Percentiles rank a stretch among this genome's conserved stretches.
These are phyloP conservation scores for Fusarium aywerte DNA, from an alignment of 2,329 filamentous ascomycete genomes.

Conservation along the genomic window DNA sequence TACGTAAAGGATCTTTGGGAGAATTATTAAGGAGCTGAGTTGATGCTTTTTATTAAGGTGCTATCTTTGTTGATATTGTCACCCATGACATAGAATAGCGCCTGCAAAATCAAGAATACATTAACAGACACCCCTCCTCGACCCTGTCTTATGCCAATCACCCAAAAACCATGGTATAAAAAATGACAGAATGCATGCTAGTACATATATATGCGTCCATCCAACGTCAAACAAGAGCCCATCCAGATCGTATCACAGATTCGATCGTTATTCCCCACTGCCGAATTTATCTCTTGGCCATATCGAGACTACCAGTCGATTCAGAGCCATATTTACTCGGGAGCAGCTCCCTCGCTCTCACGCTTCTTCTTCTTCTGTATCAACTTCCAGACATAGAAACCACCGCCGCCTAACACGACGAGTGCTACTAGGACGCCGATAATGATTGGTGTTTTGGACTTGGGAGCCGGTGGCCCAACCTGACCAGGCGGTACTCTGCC, in stretches of 20 bases:
- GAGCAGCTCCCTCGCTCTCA: too few relatives aligned
- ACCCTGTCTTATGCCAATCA: neutral
- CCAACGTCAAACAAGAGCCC: neutral
- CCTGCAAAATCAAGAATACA: too few relatives aligned
- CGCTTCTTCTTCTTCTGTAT: neutral
- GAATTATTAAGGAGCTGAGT: constrained; percentile 55
- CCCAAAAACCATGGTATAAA: neutral
- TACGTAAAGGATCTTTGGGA: constrained; percentile 89
- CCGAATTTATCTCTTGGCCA: neutral
- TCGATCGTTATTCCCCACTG: neutral
- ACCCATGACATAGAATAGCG: neutral
- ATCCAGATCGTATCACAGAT: neutral
- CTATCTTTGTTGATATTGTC: neutral
- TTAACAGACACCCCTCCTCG: neutral
- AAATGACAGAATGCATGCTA: too few relatives aligned
- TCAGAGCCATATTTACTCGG: neutral
- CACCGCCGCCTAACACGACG: neutral
- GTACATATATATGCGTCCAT: neutral
- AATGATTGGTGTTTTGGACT: neutral
- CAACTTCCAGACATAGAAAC: neutral
- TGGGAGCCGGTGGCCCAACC: neutral
- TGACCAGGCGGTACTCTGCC: neutral
- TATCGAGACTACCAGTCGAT: neutral
- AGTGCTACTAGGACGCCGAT: too few relatives aligned
- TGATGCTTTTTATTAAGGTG: too few relatives aligned